phyloP scores from a whole-genome alignment of 805 yeast species.

The Vanderwaltozyma yarrowii region DNA sequence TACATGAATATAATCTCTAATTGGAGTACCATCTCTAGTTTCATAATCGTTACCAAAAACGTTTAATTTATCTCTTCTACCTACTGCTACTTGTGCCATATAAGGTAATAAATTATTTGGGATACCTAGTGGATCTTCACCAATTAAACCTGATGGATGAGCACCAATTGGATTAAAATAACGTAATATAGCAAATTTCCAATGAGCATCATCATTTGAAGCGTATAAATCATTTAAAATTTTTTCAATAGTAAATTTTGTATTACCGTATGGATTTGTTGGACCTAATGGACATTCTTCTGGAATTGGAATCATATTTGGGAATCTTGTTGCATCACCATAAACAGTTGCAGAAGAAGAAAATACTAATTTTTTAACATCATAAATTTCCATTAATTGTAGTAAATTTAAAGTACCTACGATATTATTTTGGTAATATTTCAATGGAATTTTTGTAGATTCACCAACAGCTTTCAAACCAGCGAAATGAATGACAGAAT shows the following conservation, averaged over 20 bases:
- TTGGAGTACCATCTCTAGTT: constrained; percentile 70
- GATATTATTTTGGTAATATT: constrained; percentile 60
- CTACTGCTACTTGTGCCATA: constrained; percentile 69
- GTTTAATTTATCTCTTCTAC: constrained; percentile 53
- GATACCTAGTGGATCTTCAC: constrained; percentile 71
- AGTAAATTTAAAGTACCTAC: constrained; percentile 52
- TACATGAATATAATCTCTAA: constrained; percentile 74
- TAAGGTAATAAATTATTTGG: constrained; percentile 71
- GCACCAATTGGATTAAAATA: constrained; percentile 85
- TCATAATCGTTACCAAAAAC: constrained; percentile 66
- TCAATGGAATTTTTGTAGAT: constrained; percentile 54
- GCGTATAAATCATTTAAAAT: constrained; percentile 45
- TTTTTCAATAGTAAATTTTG: constrained; percentile 57
- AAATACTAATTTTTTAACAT: constrained; percentile 52
- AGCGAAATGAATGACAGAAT: constrained; percentile 68
- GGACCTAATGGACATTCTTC: constrained; percentile 69
- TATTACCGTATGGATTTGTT: constrained; percentile 67
- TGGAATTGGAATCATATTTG: constrained; percentile 67
- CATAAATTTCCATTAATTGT: constrained; percentile 37
- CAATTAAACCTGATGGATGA: constrained; percentile 69
- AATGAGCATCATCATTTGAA: constrained; percentile 7
- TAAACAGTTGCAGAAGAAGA: constrained; percentile 77
- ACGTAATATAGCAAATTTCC: constrained; percentile 55
- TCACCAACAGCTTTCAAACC: constrained; percentile 81
- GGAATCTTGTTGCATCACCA: constrained; percentile 68